A percentile compares a stretch with the other conserved stretches of the same genome.
Conservation (phyloP, 2,329 filamentous ascomycete species). For the Colletotrichum musae region DNA sequence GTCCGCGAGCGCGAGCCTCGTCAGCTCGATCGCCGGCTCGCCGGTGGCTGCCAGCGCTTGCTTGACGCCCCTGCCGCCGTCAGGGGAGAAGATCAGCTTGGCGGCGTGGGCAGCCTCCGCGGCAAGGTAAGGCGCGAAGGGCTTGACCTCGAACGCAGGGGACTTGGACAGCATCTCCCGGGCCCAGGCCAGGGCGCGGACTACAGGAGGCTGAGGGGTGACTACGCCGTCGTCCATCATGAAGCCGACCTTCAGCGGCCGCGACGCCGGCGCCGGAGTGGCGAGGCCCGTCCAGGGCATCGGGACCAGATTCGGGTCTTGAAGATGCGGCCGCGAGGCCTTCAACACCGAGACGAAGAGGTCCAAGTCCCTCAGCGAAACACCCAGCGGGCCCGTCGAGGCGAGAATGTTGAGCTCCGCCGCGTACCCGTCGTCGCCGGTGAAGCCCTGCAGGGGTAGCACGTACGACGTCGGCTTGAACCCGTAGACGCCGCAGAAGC, state of each 20-base stretch:
- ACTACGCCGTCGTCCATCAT: conserved; percentile 56
- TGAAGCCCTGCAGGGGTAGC: conserved; percentile 47
- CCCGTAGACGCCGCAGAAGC: conserved; percentile 51
- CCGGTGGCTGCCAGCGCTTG: conserved; percentile 52
- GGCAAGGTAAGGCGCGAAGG: conserved; percentile 51
- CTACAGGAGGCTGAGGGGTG: conserved; percentile 55
- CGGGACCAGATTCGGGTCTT: conserved; percentile 48
- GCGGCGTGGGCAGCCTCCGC: conserved; percentile 51
- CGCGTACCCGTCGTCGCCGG: conserved; percentile 42
- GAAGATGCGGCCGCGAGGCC: conserved; percentile 45
- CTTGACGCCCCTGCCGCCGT: conserved; percentile 53
- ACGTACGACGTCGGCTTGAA: conserved; percentile 44
- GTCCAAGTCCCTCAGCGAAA: conserved; percentile 52
- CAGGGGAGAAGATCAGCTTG: conserved; percentile 61
- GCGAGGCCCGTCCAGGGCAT: conserved; percentile 49
- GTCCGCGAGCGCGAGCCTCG: conserved; percentile 55
- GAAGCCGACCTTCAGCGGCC: conserved; percentile 58
- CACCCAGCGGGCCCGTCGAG: conserved; percentile 52
- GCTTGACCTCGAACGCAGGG: conserved; percentile 48
- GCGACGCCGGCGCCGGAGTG: conserved; percentile 19
- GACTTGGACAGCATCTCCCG: conserved; percentile 36
- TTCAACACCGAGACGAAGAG: conserved; percentile 49
- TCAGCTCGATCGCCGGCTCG: conserved; percentile 62
- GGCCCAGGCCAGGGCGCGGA: conserved; percentile 53
- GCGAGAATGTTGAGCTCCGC: conserved; percentile 53